Base-by-base conservation (phyloP, 2,329 filamentous ascomycete species). In the Ophiocordyceps camponoti-rufipedis region DNA sequence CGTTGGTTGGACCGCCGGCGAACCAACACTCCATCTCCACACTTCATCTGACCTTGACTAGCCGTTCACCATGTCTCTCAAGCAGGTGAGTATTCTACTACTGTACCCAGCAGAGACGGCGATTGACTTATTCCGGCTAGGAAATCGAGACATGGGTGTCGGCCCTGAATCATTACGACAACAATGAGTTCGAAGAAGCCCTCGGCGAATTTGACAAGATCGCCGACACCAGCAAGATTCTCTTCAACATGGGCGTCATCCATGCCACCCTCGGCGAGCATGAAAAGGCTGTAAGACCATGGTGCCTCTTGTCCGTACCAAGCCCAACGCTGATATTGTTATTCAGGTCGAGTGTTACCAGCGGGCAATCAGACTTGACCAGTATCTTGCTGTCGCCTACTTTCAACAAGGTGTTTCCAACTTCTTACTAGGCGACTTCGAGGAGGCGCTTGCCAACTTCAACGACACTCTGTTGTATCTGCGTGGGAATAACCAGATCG, bases 111-210 rank as follows among this genome's bases (percentile, higher is more conserved):
- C 41, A 28, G n/a, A 38, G 28, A 19, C 19, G 7, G 4, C 14
- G 39, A 39, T 19, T 45, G 41, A 48, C 23, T 35, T 33, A 16
- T 10, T 43, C 31, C 35, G 32, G 9, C 41, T 51, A 94, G 88
- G 91, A 98, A 82, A 98, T 98, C 64, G 89, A 96, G 69, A 94
- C 86, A 44, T 98, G 91, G 91, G 91, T 96, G 53, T 72, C 81
- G 61, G 91, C 91, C 64, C 78, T 98, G 46, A 79, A 71, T 55
- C 81, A 82, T 60, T 98, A 98, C 68, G 91, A 98, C 67, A 91
- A 89, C 67, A 94, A 94, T 66, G 86, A 98, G 58, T 96, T 94
- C 65, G 89, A 96, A 57, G 83, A 89, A 53, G 80, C 91, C 28
- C 67, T 96, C 50, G 75, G 72, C 54, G 77, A 84, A 49, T 96